Conservation (phyloP, 495 filamentous ascomycete genomes). For the Aspergillus haitiensis region DNA sequence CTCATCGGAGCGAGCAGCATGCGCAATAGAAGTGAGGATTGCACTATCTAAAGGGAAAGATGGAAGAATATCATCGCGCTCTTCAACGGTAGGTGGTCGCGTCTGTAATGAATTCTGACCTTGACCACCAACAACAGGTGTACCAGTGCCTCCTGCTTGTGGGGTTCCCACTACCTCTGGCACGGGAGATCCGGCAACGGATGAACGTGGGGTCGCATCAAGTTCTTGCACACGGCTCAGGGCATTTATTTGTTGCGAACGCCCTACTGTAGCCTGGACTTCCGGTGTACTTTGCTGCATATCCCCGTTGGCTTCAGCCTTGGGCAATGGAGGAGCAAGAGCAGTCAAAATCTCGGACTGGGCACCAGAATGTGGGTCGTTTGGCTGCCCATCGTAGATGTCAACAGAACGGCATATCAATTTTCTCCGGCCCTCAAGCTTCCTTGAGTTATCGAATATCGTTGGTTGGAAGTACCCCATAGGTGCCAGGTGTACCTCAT, state of each 20-base stretch:
- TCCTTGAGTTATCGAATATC: constrained; percentile 77
- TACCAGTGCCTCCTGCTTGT: constrained; percentile 52
- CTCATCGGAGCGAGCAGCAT: constrained; percentile 85
- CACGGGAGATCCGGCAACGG: constrained; percentile 80
- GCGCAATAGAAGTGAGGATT: constrained; percentile 81
- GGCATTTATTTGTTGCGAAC: constrained; percentile 42
- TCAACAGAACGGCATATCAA: constrained; percentile 85
- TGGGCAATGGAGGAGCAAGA: constrained; percentile 61
- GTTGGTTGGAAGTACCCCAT: constrained; percentile 86
- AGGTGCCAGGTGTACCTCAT: constrained; percentile 86
- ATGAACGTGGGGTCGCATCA: constrained; percentile 76
- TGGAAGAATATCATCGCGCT: constrained; percentile 81
- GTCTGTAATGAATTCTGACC: constrained; percentile 25
- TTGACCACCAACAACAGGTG: constrained; percentile 31
- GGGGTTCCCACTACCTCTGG: constrained; percentile 72
- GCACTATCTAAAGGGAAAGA: constrained; percentile 81
- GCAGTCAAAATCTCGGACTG: constrained; percentile 74
- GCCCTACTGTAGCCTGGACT: constrained; percentile 43
- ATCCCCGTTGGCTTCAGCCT: constrained; percentile 37
- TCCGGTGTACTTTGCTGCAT: constrained; percentile 28
- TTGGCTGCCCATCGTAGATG: constrained; percentile 85
- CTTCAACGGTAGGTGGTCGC: constrained; percentile 51
- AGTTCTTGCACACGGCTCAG: constrained; percentile 52
- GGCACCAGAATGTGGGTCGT: constrained; percentile 84
- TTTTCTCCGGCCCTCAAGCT: constrained; percentile 73